Conservation (phyloP, 2,329 filamentous ascomycete genomes). For the Cordyceps javanica region DNA sequence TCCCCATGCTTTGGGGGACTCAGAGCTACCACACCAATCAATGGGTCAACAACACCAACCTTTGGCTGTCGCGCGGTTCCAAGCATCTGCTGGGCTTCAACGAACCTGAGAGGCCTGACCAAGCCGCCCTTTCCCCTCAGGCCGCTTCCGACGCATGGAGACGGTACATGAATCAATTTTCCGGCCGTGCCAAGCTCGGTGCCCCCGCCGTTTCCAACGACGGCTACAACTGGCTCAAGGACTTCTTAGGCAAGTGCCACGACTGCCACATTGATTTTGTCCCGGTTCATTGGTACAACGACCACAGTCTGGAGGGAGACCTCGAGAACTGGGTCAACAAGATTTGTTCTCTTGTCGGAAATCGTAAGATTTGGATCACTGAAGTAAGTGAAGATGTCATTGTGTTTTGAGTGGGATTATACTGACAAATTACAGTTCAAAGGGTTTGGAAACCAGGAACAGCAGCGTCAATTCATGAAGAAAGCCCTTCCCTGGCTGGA, state of each 20-base stretch:
- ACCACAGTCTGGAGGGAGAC: conserved; percentile 27
- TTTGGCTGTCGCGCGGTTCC: conserved; percentile 15
- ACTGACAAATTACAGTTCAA: conserved; percentile 11
- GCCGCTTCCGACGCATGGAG: conserved; percentile 34
- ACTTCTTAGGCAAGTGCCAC: conserved; percentile 36
- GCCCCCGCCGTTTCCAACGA: conserved; percentile 44
- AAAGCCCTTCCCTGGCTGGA: conserved; percentile 39
- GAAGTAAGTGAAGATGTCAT: conserved; percentile 24
- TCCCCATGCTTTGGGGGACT: conserved; percentile 21
- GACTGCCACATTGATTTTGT: conserved; percentile 39
- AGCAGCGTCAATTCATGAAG: conserved; percentile 33
- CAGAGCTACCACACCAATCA: conserved; percentile 13
- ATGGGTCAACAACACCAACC: conserved; percentile 15
- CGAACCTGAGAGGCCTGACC: conserved; percentile 19
- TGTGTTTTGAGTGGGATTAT: neutral
- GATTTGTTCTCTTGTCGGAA: conserved; percentile 28
- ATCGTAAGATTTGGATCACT: conserved; percentile 37
- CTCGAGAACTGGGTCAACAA: conserved; percentile 36
- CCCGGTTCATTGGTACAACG: conserved; percentile 42
- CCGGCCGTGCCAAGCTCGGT: conserved; percentile 36
- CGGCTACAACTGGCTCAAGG: conserved; percentile 34
- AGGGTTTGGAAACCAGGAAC: conserved; percentile 30
- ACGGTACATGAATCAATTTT: conserved; percentile 38
- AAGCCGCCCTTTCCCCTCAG: conserved; percentile 21
- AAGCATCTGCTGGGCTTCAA: conserved; percentile 21